Evolutionary conservation across 106 monocot genomes (phyloP).

Genomic region (Phalaenopsis aphrodite): DNA sequence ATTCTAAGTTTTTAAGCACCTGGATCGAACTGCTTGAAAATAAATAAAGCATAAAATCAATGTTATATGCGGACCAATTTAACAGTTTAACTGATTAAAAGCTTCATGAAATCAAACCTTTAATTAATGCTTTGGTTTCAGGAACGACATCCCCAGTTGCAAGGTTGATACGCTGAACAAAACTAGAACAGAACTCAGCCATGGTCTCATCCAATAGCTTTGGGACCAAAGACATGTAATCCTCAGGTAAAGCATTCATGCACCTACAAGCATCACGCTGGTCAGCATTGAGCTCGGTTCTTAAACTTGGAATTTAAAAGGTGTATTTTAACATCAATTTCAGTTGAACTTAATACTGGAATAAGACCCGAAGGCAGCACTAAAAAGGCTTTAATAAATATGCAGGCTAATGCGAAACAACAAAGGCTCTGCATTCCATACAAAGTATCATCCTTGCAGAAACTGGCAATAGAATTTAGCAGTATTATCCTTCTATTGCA

Average conservation of each 20-base stretch:
- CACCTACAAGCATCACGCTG: constrained; percentile 50
- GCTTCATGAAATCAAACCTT: constrained; percentile 45
- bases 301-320: background rate
- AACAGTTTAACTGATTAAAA: constrained; percentile 4
- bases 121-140: constrained; percentile 79
- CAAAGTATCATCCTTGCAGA: no score
- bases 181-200: constrained; percentile 51
- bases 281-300: background rate
- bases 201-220: constrained; percentile 81
- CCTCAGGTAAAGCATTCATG: constrained; percentile 87
- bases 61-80: background rate
- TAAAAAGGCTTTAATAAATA: background rate
- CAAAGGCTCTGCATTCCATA: no score
- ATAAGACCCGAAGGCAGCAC: background rate
- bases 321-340: background rate
- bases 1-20: background rate
- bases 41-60: background rate
- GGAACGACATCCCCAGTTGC: constrained; percentile 94
- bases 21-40: background rate
- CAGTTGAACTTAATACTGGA: background rate
- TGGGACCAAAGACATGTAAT: constrained; percentile 75
- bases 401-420: no score
- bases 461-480: no score
- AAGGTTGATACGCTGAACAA: constrained; percentile 79
- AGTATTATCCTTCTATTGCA: no score